phyloP scores from a whole-genome alignment of 139 green algal genomes.

The Pleodorina starrii region DNA sequence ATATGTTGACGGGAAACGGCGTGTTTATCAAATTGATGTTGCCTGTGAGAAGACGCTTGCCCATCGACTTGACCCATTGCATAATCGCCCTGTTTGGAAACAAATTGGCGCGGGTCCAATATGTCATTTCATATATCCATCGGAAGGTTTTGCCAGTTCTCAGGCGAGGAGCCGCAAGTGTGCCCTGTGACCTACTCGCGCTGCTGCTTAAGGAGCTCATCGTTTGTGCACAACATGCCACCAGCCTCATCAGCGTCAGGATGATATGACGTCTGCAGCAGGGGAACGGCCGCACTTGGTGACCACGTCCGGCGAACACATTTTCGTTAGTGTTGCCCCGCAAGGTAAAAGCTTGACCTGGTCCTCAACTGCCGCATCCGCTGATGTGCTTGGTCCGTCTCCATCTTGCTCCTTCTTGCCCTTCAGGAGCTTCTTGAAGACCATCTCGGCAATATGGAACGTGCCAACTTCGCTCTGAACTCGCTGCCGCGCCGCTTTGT shows the following conservation, averaged over 20 bases:
- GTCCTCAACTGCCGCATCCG: slow-evolving; percentile 3
- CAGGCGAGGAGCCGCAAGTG: too few relatives aligned
- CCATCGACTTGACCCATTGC: slow-evolving; percentile 81
- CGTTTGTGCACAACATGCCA: slow-evolving; percentile 75
- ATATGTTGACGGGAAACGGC: slow-evolving; percentile 87
- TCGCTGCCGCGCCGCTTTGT: slow-evolving; percentile 3
- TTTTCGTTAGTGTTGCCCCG: not conserved
- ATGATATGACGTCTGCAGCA: slow-evolving; percentile 70
- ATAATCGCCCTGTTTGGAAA: slow-evolving; percentile 71
- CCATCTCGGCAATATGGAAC: not conserved
- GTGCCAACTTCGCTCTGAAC: not conserved
- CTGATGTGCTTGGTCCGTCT: not conserved
- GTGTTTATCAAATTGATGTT: slow-evolving; percentile 90
- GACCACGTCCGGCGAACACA: not conserved
- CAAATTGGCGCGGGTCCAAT: too few relatives aligned
- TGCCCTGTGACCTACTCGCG: slow-evolving; percentile 64
- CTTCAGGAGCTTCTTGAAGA: slow-evolving; percentile 35
- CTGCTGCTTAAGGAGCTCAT: slow-evolving; percentile 77
- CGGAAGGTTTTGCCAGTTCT: too few relatives aligned
- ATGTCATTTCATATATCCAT: too few relatives aligned
- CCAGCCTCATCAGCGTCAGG: slow-evolving; percentile 77
- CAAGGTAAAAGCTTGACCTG: not conserved
- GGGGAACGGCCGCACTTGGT: not conserved
- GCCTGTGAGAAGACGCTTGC: slow-evolving; percentile 73
- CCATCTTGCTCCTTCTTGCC: slow-evolving; percentile 13